Evolutionary conservation across 176 grass and related monocot species (phyloP).

Genomic region (Echinochloa phyllopogon): DNA sequence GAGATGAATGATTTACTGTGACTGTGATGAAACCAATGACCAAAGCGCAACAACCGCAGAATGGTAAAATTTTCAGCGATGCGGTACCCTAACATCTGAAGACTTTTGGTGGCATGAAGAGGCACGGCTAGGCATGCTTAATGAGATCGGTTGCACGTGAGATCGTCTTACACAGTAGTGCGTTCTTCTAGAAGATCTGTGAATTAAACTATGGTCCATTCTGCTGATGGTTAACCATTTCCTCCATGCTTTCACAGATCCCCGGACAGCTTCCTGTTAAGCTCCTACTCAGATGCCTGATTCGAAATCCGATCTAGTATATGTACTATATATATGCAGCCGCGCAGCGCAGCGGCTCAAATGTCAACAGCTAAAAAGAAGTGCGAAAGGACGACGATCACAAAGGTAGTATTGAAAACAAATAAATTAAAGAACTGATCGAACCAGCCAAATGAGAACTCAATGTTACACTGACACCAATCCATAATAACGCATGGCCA

Average conservation of each 20-base stretch:
- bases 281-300: background rate
- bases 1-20: background rate
- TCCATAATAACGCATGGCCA: background rate
- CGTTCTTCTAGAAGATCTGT: conserved; percentile 4
- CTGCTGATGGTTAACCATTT: background rate
- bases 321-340: too few species aligned
- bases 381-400: background rate
- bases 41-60: background rate
- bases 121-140: background rate
- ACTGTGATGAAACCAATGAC: background rate
- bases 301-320: background rate
- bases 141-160: conserved; percentile 16
- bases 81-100: background rate
- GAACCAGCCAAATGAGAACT: background rate
- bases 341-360: background rate
- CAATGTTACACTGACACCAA: conserved; percentile 18
- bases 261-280: background rate
- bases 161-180: background rate
- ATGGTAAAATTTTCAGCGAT: background rate
- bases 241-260: background rate
- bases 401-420: background rate
- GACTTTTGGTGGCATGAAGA: background rate
- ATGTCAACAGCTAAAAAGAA: background rate
- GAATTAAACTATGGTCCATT: background rate
- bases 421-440: background rate